Base-by-base conservation (phyloP, 164 flowering plant genomes). In the Cinnamomum micranthum region DNA sequence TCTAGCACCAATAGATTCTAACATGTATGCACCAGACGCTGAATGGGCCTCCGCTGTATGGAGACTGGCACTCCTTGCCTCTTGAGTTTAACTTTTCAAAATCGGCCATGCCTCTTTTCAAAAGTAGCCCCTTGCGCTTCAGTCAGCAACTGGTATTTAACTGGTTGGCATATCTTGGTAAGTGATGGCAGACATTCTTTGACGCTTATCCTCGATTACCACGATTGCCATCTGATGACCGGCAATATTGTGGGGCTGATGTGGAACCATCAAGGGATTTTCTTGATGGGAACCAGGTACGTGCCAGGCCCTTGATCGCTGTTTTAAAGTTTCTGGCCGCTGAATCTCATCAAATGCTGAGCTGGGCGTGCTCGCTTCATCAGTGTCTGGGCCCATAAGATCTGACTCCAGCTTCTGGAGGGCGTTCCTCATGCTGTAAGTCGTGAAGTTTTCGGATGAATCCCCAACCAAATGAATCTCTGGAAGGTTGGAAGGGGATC, bases 351-450 rank as follows among this genome's bases (percentile, higher is more conserved):
- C 82, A 62, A 72, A 68, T 70, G 79, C 81, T 70, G 84, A 70
- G 67, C 80, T 50, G 2, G 85, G 74, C 1, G 76, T 72, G 51
- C 75, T 76, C 22, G 70, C 84, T 74, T 82, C 86, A n/a, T 81
- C 89, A 47, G 63, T 81, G 71, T 90, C 91, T n/a, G 87, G 85
- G 13, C 74, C 89, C 98, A 94, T 90, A 6, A 92, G 83, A 78
- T 82, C 85, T 59, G 83, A 79, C 82, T 92, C 98, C 76, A 92
- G 71, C 82, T 91, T 87, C 73, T 62, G 87, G 73, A 92, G 81
- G 12, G 83, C 77, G 47, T 86, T 67, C 59, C 72, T 76, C 65
- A 87, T 84, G 80, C 82, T 73, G 77, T 68, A 62, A 81, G 52
- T 78, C 19, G 67, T 82, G 82, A 83, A 80, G 31, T 75, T 78